Percentiles rank a stretch among this genome's conserved stretches.
phyloP scores from a whole-genome alignment of 768 basidiomycete species.

The Paxillus rubicundulus region DNA sequence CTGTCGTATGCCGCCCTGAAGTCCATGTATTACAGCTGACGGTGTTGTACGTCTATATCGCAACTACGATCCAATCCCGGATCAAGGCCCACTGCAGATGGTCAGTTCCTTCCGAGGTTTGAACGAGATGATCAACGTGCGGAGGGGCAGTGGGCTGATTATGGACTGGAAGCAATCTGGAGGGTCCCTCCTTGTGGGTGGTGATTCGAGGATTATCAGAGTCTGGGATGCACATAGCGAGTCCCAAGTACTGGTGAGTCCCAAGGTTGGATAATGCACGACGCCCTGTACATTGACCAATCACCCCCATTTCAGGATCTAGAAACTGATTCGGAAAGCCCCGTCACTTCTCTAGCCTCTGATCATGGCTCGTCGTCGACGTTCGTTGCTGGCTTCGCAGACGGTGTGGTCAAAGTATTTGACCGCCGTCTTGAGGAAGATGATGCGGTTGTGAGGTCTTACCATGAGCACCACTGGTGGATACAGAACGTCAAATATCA shows the following conservation, averaged over 20 bases:
- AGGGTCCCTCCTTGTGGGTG: conserved; percentile 85
- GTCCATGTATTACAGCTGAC: conserved; percentile 58
- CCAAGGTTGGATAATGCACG: neutral
- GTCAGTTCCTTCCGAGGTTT: conserved; percentile 92
- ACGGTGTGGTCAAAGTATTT: conserved; percentile 86
- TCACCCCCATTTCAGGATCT: conserved; percentile 58
- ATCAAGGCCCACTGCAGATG: conserved; percentile 79
- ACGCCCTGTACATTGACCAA: neutral
- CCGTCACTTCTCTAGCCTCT: conserved; percentile 80
- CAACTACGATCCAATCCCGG: conserved; percentile 77
- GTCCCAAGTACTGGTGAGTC: conserved; percentile 60
- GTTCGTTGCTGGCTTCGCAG: conserved; percentile 89
- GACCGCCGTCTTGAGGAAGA: conserved; percentile 87
- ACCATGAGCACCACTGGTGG: conserved; percentile 80
- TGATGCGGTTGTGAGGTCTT: conserved; percentile 77
- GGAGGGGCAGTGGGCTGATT: conserved; percentile 81
- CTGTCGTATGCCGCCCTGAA: neutral
- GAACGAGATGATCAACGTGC: conserved; percentile 68
- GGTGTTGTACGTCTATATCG: conserved; percentile 89
- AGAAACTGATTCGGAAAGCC: conserved; percentile 85
- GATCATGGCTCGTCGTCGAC: conserved; percentile 74
- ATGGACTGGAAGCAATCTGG: conserved; percentile 91
- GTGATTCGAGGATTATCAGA: conserved; percentile 84
- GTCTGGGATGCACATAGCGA: conserved; percentile 97
- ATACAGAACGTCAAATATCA: conserved; percentile 89